phyloP scores from a whole-genome alignment of 768 basidiomycete species.

The Nidularia pulvinata region DNA sequence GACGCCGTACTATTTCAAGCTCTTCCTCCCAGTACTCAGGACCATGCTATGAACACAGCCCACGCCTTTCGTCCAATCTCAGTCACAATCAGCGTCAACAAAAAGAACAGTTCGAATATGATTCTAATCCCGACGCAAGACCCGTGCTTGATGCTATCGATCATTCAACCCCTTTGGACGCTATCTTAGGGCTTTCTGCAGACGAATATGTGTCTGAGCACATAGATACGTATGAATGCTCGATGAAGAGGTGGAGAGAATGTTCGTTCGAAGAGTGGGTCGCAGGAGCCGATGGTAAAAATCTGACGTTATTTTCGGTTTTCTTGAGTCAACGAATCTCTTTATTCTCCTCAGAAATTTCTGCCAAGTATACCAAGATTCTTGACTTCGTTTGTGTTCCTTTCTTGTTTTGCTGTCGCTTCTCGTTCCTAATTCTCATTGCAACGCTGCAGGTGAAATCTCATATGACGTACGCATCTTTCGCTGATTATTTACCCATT shows the following conservation, averaged over 20 bases:
- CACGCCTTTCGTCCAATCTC: background rate
- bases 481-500: too few relatives aligned
- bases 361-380: background rate
- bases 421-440: too few relatives aligned
- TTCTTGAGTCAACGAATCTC: background rate
- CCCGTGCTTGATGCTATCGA: background rate
- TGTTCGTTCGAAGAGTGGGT: background rate
- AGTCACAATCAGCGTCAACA: background rate
- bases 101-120: background rate
- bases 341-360: background rate
- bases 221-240: background rate
- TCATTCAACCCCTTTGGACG: background rate
- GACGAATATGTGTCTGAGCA: background rate
- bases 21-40: background rate
- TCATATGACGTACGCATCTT: background rate
- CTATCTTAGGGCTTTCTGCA: background rate
- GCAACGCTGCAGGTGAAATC: background rate
- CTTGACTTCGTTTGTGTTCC: background rate
- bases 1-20: too few relatives aligned
- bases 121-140: background rate
- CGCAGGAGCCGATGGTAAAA: background rate
- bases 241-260: background rate
- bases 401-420: background rate
- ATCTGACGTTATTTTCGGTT: background rate
- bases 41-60: background rate